These are phyloP conservation scores for Tolypocladium sp. DNA, from an alignment of 2,329 filamentous ascomycete genomes.

Conservation along the genomic window DNA sequence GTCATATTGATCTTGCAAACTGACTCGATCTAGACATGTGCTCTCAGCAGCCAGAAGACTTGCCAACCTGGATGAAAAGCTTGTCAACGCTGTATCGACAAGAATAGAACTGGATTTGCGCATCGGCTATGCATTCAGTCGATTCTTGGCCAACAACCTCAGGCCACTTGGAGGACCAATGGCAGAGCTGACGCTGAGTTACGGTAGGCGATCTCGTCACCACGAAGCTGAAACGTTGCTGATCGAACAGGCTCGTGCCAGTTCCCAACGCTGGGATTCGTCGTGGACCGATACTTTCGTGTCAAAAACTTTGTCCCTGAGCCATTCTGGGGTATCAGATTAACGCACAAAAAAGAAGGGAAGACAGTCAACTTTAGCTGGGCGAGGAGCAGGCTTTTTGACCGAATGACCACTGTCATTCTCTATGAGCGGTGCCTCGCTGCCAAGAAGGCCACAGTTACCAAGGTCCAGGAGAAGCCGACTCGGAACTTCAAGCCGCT, in stretches of 20 bases:
- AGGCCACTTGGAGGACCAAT: slow-evolving; percentile 61
- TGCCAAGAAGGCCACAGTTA: slow-evolving; percentile 70
- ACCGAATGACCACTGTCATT: slow-evolving; percentile 70
- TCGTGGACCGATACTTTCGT: slow-evolving; percentile 90
- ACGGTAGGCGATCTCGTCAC: slow-evolving; percentile 46
- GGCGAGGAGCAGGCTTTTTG: slow-evolving; percentile 76
- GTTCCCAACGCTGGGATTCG: slow-evolving; percentile 92
- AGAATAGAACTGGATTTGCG: slow-evolving; percentile 88
- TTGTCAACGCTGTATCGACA: slow-evolving; percentile 79
- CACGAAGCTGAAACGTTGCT: not conserved
- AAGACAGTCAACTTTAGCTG: slow-evolving; percentile 80
- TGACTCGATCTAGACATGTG: slow-evolving; percentile 56
- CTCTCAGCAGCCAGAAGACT: slow-evolving; percentile 72
- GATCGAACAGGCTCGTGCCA: slow-evolving; percentile 66
- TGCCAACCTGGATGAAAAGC: slow-evolving; percentile 69
- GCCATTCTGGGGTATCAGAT: slow-evolving; percentile 83
- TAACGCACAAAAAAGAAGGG: slow-evolving; percentile 67
- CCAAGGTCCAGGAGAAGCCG: slow-evolving; percentile 79
- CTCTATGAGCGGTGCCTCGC: slow-evolving; percentile 78
- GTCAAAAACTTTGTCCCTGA: slow-evolving; percentile 93
- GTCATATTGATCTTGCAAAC: slow-evolving; percentile 2
- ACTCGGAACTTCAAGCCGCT: slow-evolving; percentile 92
- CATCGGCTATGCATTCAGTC: slow-evolving; percentile 86
- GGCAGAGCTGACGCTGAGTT: slow-evolving; percentile 62
- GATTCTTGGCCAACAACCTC: slow-evolving; percentile 75